Evolutionary conservation across 2,329 filamentous ascomycete genomes (phyloP), one percentile per base, ranked within the genome.

Genomic region (Pseudocercospora cruenta): DNA sequence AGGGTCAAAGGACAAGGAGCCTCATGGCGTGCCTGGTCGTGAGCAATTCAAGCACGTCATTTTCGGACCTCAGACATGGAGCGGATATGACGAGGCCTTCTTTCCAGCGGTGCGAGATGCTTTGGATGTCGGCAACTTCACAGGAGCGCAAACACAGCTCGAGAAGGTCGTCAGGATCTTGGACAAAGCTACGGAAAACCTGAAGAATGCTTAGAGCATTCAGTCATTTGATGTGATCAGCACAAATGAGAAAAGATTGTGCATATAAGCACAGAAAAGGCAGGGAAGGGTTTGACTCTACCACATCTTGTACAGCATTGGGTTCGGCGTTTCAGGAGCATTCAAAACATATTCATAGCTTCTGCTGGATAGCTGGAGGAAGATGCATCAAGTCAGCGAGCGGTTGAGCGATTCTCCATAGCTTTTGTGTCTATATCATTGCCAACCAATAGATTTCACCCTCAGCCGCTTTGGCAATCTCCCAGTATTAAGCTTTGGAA

Each of bases 11-110:
- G 70, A 70, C 21, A 62, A 54, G n/a, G 64, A 65, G 10, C 60
- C 65, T 14, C 64, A 72, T 45, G 75, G 75, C 4, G 86, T 96
- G 4, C 91, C 92, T 45, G 92, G 92, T 72, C 89, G 94, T 70
- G 91, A 91, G 4, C 95, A 98, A 80, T 99, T 93, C 84, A 97
- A 96, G 79, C 95, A 97, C 79, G 86, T 96, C 75, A 82, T 99
- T 64, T 96, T 94, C 76, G 94, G 91, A 1, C 95, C 95, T 0
- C 87, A 92, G 74, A 82, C 87, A 2, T 94, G 92, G 90, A 89
- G 89, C 36, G 87, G 86, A 43, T 86, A 90, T 70, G 86, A 90
- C 33, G 86, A 86, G 63, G 86, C 86, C 0, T 87, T 87, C 68
- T 96, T 96, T 80, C 94, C 94, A 0, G 90, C 90, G n/a, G 91